A percentile compares a stretch with the other conserved stretches of the same genome.
Evolutionary conservation across 805 yeast species (phyloP).

Genomic region (Debaryomyces maramus): DNA sequence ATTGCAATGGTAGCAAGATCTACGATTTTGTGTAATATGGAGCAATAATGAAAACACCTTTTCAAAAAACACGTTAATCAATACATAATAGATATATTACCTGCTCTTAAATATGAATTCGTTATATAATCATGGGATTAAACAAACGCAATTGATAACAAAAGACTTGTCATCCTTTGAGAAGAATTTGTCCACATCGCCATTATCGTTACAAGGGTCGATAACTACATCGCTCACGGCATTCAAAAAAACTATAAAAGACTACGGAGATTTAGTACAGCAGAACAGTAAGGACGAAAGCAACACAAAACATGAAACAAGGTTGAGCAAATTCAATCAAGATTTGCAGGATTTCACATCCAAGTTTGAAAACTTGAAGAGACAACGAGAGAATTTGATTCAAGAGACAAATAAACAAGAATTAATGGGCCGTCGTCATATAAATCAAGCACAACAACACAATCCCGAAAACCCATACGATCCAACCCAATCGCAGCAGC

Average conservation of each 20-base stretch:
- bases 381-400: conserved; percentile 52
- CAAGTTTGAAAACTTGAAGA: conserved; percentile 55
- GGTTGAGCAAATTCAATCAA: conserved; percentile 57
- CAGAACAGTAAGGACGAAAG: conserved; percentile 59
- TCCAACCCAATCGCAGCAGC: conserved; percentile 44
- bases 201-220: conserved; percentile 73
- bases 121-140: conserved; percentile 83
- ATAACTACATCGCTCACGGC: conserved; percentile 79
- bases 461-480: conserved; percentile 41
- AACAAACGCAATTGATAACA: conserved; percentile 73
- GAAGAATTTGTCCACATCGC: conserved; percentile 63
- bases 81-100: not conserved
- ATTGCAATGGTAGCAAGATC: not conserved
- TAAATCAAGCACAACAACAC: conserved; percentile 25
- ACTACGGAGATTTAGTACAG: conserved; percentile 56
- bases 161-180: conserved; percentile 70
- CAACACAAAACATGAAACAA: conserved; percentile 48
- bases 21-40: conserved; percentile 4
- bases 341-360: conserved; percentile 47
- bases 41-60: not conserved
- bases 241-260: conserved; percentile 72
- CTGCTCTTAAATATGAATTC: conserved; percentile 55
- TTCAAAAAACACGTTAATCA: not conserved
- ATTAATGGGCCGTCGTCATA: conserved; percentile 53
- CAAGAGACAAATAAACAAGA: conserved; percentile 51